Base-by-base conservation (phyloP, 768 basidiomycete species). In the Mycena capillaripes region DNA sequence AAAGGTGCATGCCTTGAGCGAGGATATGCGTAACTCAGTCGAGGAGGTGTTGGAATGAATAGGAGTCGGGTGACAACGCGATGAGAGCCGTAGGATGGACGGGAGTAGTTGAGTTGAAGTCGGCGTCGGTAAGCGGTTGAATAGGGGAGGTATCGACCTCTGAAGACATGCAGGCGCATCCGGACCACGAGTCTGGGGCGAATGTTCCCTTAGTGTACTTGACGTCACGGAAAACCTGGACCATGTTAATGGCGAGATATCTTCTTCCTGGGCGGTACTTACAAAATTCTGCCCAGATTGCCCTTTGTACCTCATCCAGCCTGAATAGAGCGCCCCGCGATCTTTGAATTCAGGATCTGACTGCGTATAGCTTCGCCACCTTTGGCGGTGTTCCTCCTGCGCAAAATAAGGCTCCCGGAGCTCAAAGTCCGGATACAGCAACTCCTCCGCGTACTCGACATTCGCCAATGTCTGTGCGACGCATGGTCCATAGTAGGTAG, bases 21-120 rank as follows among this genome's bases (percentile, higher is more conserved):
- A 75, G 23, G 23, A 71, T 69, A 30, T 75, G 73, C 16, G 73
- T 71, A 1, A 71, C 70, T 3, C 73, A 66, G 66, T 75, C 73
- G 30, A 75, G 73, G 36, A 58, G 53, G 50, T 75, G 73, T 38
- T 75, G 73, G 63, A 75, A 75, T 32, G 73, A 71, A n/a, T 30
- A 68, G 1, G 70, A 42, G 23, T 75, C 73, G 17, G 73, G 73
- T 10, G 73, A 71, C 1, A 56, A 17, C 0, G 70, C 73, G 64
- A 75, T 50, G 14, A 52, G 27, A 17, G 42, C 62, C 12, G 36
- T 60, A 7, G 69, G 69, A 16, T n/a, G n/a, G n/a, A n/a, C n/a
- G n/a, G 71, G 40, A 8, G 4, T n/a, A 3, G 38, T 1, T 1
- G 16, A 29, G 2, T 8, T 10, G n/a, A 4, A n/a, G 10, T 42